These are phyloP conservation scores for Poronia punctata DNA, from an alignment of 495 filamentous ascomycete genomes.

Conservation along the genomic window DNA sequence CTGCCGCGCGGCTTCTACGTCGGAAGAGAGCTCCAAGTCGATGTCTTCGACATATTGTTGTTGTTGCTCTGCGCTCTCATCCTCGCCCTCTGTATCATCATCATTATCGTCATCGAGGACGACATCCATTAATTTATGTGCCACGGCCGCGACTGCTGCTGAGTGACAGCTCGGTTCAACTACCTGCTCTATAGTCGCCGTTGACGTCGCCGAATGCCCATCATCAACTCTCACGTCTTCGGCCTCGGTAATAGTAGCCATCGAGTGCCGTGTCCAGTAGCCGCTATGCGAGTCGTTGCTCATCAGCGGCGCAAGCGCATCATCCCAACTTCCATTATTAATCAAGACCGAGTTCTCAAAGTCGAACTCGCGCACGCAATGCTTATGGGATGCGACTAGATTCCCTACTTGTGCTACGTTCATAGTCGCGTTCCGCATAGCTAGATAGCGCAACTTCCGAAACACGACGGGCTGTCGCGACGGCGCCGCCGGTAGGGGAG, in stretches of 20 bases:
- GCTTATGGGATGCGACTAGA: constrained; percentile 54
- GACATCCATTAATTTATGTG: no score
- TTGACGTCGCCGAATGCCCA: constrained; percentile 15
- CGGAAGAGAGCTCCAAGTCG: constrained; percentile 30
- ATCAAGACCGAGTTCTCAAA: constrained; percentile 63
- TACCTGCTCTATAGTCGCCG: no score
- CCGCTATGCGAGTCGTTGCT: constrained; percentile 22
- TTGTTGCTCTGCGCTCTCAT: constrained; percentile 31
- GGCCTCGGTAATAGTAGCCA: constrained; percentile 20
- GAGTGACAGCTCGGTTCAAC: constrained; percentile 28
- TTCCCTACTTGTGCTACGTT: constrained; percentile 57
- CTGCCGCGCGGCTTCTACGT: constrained; percentile 34
- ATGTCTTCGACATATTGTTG: constrained; percentile 23
- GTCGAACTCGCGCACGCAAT: constrained; percentile 60
- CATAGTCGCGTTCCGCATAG: constrained; percentile 59
- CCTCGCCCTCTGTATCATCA: constrained; percentile 31
- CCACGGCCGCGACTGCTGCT: constrained; percentile 37
- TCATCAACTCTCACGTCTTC: constrained; percentile 14
- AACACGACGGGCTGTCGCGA: constrained; percentile 46
- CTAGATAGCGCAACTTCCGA: constrained; percentile 51
- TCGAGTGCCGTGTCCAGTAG: constrained; percentile 37
- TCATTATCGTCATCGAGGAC: constrained; percentile 37
- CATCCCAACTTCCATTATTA: constrained; percentile 61
- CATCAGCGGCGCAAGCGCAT: constrained; percentile 61
- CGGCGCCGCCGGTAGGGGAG: constrained; percentile 38